These are phyloP conservation scores for Pisolithus thermaeus DNA, from an alignment of 1,284 basidiomycete species.

Conservation along the genomic window DNA sequence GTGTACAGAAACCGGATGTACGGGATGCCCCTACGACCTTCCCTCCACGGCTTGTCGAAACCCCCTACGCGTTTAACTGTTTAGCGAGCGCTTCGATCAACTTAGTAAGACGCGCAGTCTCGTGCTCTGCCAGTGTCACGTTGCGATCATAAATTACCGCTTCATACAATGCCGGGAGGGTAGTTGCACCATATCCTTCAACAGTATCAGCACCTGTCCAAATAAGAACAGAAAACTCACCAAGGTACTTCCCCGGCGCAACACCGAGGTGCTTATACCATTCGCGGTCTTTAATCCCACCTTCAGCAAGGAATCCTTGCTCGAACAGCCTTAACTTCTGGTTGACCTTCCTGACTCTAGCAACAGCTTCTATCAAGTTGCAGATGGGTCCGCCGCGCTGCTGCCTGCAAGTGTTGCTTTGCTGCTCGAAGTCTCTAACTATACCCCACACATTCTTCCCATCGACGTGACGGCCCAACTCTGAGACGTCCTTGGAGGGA, in stretches of 20 bases:
- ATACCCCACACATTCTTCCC: constrained; percentile 1
- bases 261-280: constrained; percentile 87
- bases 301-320: constrained; percentile 76
- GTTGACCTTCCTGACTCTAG: constrained; percentile 64
- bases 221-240: constrained; percentile 35
- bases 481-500: constrained; percentile 8
- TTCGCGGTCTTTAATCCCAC: constrained; percentile 74
- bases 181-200: constrained; percentile 80
- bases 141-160: constrained; percentile 70
- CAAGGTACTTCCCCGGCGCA: constrained; percentile 86
- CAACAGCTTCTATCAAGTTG: constrained; percentile 55
- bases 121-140: constrained; percentile 52
- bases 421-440: neutral
- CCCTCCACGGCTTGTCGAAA: too few relatives aligned
- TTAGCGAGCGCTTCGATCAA: constrained; percentile 52
- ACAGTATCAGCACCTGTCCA: neutral
- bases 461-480: constrained; percentile 9
- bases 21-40: too few relatives aligned
- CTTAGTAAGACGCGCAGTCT: constrained; percentile 56
- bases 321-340: constrained; percentile 74
- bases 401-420: constrained; percentile 4
- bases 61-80: constrained; percentile 26
- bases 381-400: constrained; percentile 5
- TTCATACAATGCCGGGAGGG: constrained; percentile 80
- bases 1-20: too few relatives aligned